Base-by-base conservation (phyloP, 441 rosid species). In the Raphanus hybrid region DNA sequence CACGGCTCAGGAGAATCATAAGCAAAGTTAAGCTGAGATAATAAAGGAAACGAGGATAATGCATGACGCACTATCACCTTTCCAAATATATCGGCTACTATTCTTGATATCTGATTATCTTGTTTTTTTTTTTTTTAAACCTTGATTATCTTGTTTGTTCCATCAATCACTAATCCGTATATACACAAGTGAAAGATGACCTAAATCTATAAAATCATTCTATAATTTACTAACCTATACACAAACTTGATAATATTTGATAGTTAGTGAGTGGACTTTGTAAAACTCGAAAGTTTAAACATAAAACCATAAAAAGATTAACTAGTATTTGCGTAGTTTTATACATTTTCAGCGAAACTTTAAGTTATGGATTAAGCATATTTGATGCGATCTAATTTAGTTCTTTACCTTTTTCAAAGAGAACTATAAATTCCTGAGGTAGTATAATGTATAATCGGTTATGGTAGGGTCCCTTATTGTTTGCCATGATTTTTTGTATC, bases 1-100 rank as follows among this genome's bases (percentile, higher is more conserved):
- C 76, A 78, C 72, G 65, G 20, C 29, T 73, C 64, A 52, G 48
- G 74, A 73, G 70, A 67, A 73, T 37, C 73, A 35, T 27, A 52
- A 62, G 50, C 41, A 62, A 48, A 50, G 54, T 50, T 52, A 67
- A 67, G 65, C 50, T 61, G 43, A 55, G 32, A 66, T 72, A 55
- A 68, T 48, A 69, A 81, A 61, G 68, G 64, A 69, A 16, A 68
- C 69, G 57, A 76, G 71, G 67, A 78, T 74, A 78, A 74, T 77
- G 84, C 81, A 75, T 74, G 63, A 71, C 66, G 81, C 87, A 81
- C 82, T 80, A 78, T 32, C 78, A 70, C 64, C 34, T 4, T 65
- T 70, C 52, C 60, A 27, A 64, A 69, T 34, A 61, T 67, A 41
- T 41, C 35, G 43, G 27, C 69, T 57, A 72, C 78, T 67, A 8